These are phyloP conservation scores for Ascobolus immersus DNA, from an alignment of 495 filamentous ascomycete species.

Conservation along the genomic window DNA sequence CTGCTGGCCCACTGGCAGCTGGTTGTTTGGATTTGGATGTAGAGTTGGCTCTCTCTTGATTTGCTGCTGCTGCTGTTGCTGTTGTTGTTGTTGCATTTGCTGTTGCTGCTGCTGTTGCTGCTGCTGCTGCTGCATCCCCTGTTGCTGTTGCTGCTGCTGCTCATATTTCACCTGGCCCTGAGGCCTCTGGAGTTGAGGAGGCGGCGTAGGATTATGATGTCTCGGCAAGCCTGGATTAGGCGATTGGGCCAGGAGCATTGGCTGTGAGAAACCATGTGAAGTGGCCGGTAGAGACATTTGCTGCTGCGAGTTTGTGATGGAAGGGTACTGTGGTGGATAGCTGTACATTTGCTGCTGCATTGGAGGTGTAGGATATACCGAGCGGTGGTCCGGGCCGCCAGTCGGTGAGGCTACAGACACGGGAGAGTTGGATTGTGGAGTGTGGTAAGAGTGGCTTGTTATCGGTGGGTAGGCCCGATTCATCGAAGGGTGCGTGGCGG, in stretches of 20 bases:
- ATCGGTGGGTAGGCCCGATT: slow-evolving; percentile 68
- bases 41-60: slow-evolving; percentile 17
- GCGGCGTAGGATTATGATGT: no score
- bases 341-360: slow-evolving; percentile 53
- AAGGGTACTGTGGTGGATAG: slow-evolving; percentile 47
- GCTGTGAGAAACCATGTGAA: slow-evolving; percentile 35
- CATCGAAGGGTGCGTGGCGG: slow-evolving; percentile 75
- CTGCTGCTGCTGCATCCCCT: slow-evolving; percentile 29
- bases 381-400: slow-evolving; percentile 61
- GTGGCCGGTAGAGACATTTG: slow-evolving; percentile 53
- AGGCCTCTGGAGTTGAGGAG: slow-evolving; percentile 24
- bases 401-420: slow-evolving; percentile 85
- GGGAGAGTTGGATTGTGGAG: slow-evolving; percentile 84
- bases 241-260: slow-evolving; percentile 45
- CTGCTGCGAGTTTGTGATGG: slow-evolving; percentile 40
- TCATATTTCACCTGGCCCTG: no score
- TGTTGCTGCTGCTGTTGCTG: slow-evolving; percentile 26
- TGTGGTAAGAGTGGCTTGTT: no score
- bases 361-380: slow-evolving; percentile 56
- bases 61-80: slow-evolving; percentile 16
- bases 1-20: slow-evolving; percentile 6
- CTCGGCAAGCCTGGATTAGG: slow-evolving; percentile 27
- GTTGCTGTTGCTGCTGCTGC: slow-evolving; percentile 25
- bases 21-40: slow-evolving; percentile 6
- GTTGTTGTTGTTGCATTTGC: slow-evolving; percentile 7